These are phyloP conservation scores for Claviceps purpurea DNA, from an alignment of 2,329 filamentous ascomycete species.

Conservation along the genomic window DNA sequence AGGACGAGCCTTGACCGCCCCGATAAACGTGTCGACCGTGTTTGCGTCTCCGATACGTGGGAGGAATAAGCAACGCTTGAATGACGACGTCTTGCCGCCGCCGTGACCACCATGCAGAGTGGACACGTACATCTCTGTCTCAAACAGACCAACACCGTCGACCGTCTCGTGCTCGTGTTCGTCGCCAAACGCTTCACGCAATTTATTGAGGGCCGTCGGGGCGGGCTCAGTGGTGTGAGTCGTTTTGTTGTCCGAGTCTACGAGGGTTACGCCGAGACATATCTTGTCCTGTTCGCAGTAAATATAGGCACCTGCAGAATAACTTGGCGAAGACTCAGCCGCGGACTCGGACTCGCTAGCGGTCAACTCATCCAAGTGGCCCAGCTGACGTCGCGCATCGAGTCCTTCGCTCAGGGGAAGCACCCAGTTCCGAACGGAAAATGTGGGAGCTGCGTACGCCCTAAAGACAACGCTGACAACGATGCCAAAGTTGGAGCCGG, in stretches of 20 bases:
- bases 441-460: slow-evolving; percentile 27
- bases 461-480: slow-evolving; percentile 39
- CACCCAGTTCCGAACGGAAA: slow-evolving; percentile 26
- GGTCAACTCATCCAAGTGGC: neutral
- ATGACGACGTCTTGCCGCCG: slow-evolving; percentile 45
- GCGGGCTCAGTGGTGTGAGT: neutral
- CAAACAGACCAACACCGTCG: slow-evolving; percentile 38
- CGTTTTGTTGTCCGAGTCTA: neutral
- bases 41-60: slow-evolving; percentile 26
- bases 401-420: slow-evolving; percentile 17
- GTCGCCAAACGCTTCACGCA: slow-evolving; percentile 18
- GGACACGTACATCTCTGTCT: slow-evolving; percentile 47
- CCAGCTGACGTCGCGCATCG: slow-evolving; percentile 2
- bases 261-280: neutral
- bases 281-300: neutral
- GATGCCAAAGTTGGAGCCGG: slow-evolving; percentile 46
- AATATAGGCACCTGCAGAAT: neutral
- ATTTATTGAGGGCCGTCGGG: neutral
- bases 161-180: slow-evolving; percentile 21
- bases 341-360: neutral
- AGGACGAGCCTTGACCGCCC: slow-evolving; percentile 34
- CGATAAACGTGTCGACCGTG: slow-evolving; percentile 24
- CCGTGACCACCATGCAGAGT: slow-evolving; percentile 43
- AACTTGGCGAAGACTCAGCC: neutral
- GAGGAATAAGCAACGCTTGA: slow-evolving; percentile 52